Base-by-base conservation (phyloP, 257 asterid species). In the Parsonsia alboflavescens region DNA sequence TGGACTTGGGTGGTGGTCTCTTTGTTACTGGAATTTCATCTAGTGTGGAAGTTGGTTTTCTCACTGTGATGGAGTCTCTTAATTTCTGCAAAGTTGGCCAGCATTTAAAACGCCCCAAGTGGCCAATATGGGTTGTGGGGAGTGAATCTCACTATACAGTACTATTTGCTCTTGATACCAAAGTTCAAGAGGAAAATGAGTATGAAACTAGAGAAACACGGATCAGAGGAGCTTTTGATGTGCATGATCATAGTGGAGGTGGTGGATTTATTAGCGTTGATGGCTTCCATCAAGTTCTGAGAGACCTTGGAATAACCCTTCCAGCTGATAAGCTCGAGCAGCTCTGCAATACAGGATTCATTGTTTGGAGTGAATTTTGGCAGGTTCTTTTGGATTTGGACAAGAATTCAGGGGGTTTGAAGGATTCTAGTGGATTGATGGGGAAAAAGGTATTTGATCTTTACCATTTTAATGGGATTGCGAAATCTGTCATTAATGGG, bases 111-210 rank as follows among this genome's bases (percentile, higher is more conserved):
- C 87, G 96, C 57, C 99, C 98, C 3, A 84, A 70, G 73, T 95
- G 99, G 99, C 99, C 99, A 26, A 95, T 95, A 82, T 95, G 99
- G 99, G 99, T 95, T 17, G 96, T 95, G 0, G 99, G 99, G 59
- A 95, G 98, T 58, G 99, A 95, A 83, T 92, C 98, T 57, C 99
- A 95, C 70, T 92, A 95, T 64, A 92, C 99, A 1, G 98, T 95
- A 67, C 79, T 95, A 24, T 95, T 95, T 77, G 96, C 99, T 59
- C 94, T 92, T 2, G 92, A 89, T 76, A 72, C 93, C 70, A 86
- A 87, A 80, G 99, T 92, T 70, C 98, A 90, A 80, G 96, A 89
- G 70, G 98, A 95, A 83, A 95, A 95, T 56, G 96, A 92, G 77
- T 83, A 84, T 33, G 99, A 92, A 76, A 82, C 78, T 66, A 79